Conservation (phyloP, 768 basidiomycete genomes). For the Pleurotus eryngii region DNA sequence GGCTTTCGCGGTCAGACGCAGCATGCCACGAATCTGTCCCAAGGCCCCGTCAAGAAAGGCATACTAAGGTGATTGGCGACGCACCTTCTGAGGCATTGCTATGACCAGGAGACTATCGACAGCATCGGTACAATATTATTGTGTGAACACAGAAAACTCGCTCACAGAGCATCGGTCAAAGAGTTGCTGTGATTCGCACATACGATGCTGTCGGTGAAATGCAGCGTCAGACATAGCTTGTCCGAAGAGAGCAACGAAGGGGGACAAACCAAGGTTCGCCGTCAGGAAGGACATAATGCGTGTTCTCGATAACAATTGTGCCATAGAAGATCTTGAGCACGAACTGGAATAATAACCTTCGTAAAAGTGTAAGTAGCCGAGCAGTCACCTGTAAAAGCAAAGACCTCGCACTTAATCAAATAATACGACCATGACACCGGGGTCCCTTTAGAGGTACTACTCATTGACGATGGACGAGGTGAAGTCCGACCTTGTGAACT, state of each 20-base stretch:
- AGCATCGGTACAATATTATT: neutral
- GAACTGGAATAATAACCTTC: slow-evolving; percentile 69
- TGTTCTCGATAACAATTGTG: slow-evolving; percentile 81
- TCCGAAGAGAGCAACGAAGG: neutral
- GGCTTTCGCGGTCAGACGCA: slow-evolving; percentile 84
- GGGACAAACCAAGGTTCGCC: slow-evolving; percentile 68
- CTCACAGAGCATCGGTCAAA: slow-evolving; percentile 82
- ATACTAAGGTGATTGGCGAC: slow-evolving; percentile 10
- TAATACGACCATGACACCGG: slow-evolving; percentile 62
- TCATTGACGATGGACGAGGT: neutral
- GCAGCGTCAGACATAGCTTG: neutral
- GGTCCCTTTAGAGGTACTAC: slow-evolving; percentile 33
- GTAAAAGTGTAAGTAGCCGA: neutral
- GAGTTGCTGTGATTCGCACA: slow-evolving; percentile 87
- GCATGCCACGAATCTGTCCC: slow-evolving; percentile 65
- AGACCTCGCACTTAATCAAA: slow-evolving; percentile 51
- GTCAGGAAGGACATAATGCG: slow-evolving; percentile 62
- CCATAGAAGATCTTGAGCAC: slow-evolving; percentile 92
- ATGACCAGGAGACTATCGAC: slow-evolving; percentile 64
- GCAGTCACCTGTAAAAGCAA: neutral
- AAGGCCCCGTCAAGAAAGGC: neutral
- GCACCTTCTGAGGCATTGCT: slow-evolving; percentile 65
- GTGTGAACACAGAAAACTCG: neutral
- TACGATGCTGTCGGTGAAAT: slow-evolving; percentile 54
- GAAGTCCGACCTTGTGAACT: neutral